Percentiles rank a stretch among this genome's conserved stretches.
Conservation (phyloP, 1,284 basidiomycete genomes). For the Chondrostereum purpureum region DNA sequence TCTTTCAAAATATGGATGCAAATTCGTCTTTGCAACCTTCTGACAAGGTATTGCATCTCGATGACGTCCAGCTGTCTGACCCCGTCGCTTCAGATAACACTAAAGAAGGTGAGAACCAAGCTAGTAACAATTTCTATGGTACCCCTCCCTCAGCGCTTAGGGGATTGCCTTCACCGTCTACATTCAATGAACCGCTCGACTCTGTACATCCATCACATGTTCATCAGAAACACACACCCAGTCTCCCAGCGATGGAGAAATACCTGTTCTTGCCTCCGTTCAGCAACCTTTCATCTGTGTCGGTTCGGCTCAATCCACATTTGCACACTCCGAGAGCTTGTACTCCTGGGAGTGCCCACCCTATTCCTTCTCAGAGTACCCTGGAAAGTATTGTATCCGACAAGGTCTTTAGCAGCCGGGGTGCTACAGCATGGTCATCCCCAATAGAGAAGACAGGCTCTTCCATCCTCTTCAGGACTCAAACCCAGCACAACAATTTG, state of each 20-base stretch:
- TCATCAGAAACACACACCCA: constrained; percentile 4
- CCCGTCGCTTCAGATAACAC: not conserved
- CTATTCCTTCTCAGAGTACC: constrained; percentile 46
- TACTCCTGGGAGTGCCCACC: constrained; percentile 20
- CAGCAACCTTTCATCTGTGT: constrained; percentile 35
- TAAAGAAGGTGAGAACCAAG: not conserved
- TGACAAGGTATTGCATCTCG: no score
- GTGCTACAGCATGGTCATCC: constrained; percentile 46
- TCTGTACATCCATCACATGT: constrained; percentile 38
- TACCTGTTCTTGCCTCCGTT: constrained; percentile 27
- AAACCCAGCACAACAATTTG: constrained; percentile 22
- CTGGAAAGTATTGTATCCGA: constrained; percentile 46
- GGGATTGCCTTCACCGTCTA: constrained; percentile 32
- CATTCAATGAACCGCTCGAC: constrained; percentile 56
- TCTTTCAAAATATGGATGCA: not conserved
- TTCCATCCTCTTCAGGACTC: constrained; percentile 27
- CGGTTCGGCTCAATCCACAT: constrained; percentile 36
- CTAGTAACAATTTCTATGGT: no score
- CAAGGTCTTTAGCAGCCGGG: constrained; percentile 40
- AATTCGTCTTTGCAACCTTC: no score
- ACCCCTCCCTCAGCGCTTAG: not conserved
- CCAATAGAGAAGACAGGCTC: constrained; percentile 55
- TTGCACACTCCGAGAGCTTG: constrained; percentile 23
- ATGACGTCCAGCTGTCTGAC: not conserved
- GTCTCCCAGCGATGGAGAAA: constrained; percentile 15